Evolutionary conservation across 331 rosid genomes (phyloP).

Genomic region (Quercus lobata): DNA sequence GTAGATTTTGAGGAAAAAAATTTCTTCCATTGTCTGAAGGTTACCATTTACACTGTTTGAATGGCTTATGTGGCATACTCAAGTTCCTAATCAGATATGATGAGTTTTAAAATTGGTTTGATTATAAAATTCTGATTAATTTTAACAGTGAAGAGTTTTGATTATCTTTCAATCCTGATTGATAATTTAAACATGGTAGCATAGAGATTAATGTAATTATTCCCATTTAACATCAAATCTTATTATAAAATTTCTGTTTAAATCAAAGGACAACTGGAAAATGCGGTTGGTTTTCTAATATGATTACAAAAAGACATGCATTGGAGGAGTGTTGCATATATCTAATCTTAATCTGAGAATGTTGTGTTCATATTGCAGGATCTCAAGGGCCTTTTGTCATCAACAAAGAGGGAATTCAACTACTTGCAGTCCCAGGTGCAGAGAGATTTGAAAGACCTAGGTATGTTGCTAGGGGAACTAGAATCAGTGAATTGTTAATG

Average conservation of each 20-base stretch:
- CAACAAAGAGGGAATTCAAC: conserved; percentile 59
- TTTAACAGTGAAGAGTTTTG: neutral
- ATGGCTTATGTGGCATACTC: neutral
- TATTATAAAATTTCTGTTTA: neutral
- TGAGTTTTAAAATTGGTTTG: neutral
- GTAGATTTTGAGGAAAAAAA: neutral
- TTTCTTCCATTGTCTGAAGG: neutral
- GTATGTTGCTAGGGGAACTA: conserved; percentile 32
- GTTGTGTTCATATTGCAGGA: conserved; percentile 43
- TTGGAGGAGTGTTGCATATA: neutral
- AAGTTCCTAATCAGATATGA: neutral
- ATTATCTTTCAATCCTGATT: neutral
- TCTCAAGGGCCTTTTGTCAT: conserved; percentile 59
- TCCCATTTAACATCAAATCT: neutral
- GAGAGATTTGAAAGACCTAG: conserved; percentile 55
- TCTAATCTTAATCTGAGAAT: neutral
- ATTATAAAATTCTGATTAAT: neutral
- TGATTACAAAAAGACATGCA: neutral
- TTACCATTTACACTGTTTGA: neutral
- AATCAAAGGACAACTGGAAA: neutral
- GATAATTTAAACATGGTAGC: neutral
- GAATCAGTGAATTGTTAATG: neutral
- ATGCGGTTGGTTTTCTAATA: neutral
- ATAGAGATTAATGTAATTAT: neutral
- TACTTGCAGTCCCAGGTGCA: conserved; percentile 61